Conservation (phyloP, 2,329 filamentous ascomycete species). For the Aciculosporium take region DNA sequence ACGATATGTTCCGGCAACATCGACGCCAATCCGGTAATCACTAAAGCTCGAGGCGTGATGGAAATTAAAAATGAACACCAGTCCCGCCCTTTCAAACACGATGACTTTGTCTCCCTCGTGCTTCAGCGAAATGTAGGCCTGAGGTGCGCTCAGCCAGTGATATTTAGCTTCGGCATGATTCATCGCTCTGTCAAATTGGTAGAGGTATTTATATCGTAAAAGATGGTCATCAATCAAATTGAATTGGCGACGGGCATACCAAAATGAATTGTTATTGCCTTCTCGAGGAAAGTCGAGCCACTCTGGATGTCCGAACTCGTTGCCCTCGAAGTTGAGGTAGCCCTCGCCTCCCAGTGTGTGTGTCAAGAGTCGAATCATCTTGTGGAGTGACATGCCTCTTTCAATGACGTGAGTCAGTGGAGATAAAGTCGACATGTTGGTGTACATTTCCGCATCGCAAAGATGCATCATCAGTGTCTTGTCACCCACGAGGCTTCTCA, state of each 20-base stretch:
- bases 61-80: conserved; percentile 96
- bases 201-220: conserved; percentile 79
- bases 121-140: conserved; percentile 90
- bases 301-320: conserved; percentile 96
- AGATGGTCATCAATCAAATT: conserved; percentile 79
- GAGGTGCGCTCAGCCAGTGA: conserved; percentile 73
- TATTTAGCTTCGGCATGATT: conserved; percentile 77
- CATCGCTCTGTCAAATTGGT: conserved; percentile 89
- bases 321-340: conserved; percentile 97
- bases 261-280: conserved; percentile 86
- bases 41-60: conserved; percentile 71
- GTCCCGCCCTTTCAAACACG: conserved; percentile 81
- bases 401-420: conserved; percentile 81
- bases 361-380: conserved; percentile 91
- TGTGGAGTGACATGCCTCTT: conserved; percentile 83
- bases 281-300: conserved; percentile 97
- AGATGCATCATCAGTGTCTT: conserved; percentile 97
- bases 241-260: conserved; percentile 84
- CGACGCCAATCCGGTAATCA: conserved; percentile 85
- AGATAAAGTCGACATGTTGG: conserved; percentile 80
- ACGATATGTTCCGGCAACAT: conserved; percentile 70
- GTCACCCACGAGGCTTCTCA: conserved; percentile 71
- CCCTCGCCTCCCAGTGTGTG: conserved; percentile 87
- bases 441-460: conserved; percentile 94
- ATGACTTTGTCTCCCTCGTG: conserved; percentile 88